These are phyloP conservation scores for Tremellales sp. DNA, from an alignment of 1,284 basidiomycete species.

Conservation along the genomic window DNA sequence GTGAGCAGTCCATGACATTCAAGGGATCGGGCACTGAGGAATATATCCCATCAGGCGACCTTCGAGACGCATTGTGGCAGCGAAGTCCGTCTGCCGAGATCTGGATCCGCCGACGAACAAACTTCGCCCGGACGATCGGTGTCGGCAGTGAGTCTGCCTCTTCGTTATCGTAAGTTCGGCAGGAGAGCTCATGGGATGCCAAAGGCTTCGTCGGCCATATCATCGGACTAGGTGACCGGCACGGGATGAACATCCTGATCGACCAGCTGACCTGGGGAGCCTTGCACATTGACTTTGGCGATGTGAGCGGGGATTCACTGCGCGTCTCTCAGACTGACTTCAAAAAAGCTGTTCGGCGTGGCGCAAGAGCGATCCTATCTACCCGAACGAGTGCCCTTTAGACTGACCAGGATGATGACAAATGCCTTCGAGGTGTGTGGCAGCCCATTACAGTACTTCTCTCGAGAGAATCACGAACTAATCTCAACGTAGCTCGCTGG, in stretches of 20 bases:
- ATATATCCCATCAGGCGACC: conserved; percentile 23
- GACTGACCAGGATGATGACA: conserved; percentile 44
- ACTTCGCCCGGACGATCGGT: conserved; percentile 43
- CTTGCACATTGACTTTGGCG: conserved; percentile 45
- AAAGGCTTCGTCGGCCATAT: conserved; percentile 41
- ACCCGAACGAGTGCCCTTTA: conserved; percentile 44
- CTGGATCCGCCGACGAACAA: conserved; percentile 42
- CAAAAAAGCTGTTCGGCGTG: conserved; percentile 29
- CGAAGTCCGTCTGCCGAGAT: conserved; percentile 37
- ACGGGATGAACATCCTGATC: conserved; percentile 42
- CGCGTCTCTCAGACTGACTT: conserved; percentile 2
- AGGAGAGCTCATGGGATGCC: background rate
- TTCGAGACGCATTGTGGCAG: conserved; percentile 42
- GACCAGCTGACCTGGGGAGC: conserved; percentile 45
- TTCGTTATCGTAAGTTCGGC: background rate
- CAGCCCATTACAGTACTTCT: background rate
- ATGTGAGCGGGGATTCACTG: conserved; percentile 24
- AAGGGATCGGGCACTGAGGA: conserved; percentile 5
- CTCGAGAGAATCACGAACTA: background rate
- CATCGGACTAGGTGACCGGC: conserved; percentile 43
- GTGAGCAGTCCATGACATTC: conserved; percentile 15
- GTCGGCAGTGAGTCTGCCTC: conserved; percentile 28
- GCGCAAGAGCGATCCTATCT: conserved; percentile 32
- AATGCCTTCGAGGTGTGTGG: conserved; percentile 40
- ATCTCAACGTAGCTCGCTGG: conserved; percentile 27